Base-by-base conservation (phyloP, 257 asterid species). In the Coffea canephora region DNA sequence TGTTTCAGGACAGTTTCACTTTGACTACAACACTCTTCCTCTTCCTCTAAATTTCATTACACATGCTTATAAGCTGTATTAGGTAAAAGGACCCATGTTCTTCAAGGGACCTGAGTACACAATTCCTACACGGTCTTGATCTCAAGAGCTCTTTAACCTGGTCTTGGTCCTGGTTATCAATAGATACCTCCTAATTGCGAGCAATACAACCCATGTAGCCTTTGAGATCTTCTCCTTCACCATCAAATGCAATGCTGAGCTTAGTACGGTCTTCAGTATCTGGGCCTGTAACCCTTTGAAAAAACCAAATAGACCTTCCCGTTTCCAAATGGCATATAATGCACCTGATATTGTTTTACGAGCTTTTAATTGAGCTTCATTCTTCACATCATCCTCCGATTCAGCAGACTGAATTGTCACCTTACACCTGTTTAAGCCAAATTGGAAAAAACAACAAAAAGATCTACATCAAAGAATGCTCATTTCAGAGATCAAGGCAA, bases 261-360 rank as follows among this genome's bases (percentile, higher is more conserved):
- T 90, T 69, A 92, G 87, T 52, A 94, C 97, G 14, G 98, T 94
- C 84, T 94, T 94, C 85, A 94, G 90, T 85, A 94, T 91, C 82
- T 92, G 98, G 12, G 97, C 96, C 83, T 92, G 93, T 79, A 94
- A 76, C 45, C 98, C 98, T 84, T 94, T 94, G 95, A 87, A 92
- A 88, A 94, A 92, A 73, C 98, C 95, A 0, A 79, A 77, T 46
- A 90, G 67, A 62, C 98, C 98, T 89, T 94, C 98, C 80, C 76
- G 90, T 84, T 91, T 88, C 92, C 96, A 94, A 45, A 94, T 88
- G 71, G 93, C 83, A 74, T 31, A 67, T 66, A 94, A 16, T 36
- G 95, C 88, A 23, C 92, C 96, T 5, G 86, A 78, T 43, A 92
- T 81, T 27, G 97, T 89, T 85, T 88, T 92, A 59, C 91, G 84